phyloP scores from a whole-genome alignment of 73 alveolate species.

The Symbiodinium natans region DNA sequence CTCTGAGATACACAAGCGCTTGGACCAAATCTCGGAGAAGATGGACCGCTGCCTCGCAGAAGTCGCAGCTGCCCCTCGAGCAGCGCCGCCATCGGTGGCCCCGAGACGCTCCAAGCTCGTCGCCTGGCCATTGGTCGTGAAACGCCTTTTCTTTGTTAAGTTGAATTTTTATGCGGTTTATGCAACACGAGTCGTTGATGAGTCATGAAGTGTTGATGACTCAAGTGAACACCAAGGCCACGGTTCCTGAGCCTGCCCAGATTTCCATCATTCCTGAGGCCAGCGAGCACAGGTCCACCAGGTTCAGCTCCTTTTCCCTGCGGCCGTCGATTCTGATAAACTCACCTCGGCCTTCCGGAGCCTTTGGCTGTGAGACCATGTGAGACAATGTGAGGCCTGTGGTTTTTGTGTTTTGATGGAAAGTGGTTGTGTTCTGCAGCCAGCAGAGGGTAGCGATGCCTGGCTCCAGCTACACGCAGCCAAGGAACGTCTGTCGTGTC shows the following conservation, averaged over 20 bases:
- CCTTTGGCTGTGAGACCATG: not conserved
- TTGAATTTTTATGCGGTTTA: too few relatives aligned
- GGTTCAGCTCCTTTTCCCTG: not conserved
- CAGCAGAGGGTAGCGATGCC: not conserved
- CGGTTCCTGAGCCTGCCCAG: not conserved
- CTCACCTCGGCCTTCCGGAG: not conserved
- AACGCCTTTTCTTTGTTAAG: too few relatives aligned
- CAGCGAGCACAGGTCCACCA: not conserved
- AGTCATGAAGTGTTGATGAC: not conserved
- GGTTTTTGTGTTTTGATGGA: too few relatives aligned
- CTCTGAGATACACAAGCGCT: not conserved
- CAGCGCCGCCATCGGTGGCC: not conserved
- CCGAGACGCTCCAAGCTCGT: not conserved
- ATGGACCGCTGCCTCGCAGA: slow-evolving; percentile 10
- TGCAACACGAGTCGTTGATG: not conserved
- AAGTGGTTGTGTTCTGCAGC: too few relatives aligned
- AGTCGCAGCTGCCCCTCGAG: not conserved
- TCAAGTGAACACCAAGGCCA: too few relatives aligned
- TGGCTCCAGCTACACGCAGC: too few relatives aligned
- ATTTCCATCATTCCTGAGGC: not conserved
- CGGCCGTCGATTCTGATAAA: not conserved
- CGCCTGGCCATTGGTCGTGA: not conserved
- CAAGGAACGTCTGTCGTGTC: not conserved
- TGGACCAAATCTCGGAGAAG: not conserved
- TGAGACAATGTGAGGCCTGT: not conserved